Base-by-base conservation (phyloP, 345 rosid species). In the Euphorbia tirucalli region DNA sequence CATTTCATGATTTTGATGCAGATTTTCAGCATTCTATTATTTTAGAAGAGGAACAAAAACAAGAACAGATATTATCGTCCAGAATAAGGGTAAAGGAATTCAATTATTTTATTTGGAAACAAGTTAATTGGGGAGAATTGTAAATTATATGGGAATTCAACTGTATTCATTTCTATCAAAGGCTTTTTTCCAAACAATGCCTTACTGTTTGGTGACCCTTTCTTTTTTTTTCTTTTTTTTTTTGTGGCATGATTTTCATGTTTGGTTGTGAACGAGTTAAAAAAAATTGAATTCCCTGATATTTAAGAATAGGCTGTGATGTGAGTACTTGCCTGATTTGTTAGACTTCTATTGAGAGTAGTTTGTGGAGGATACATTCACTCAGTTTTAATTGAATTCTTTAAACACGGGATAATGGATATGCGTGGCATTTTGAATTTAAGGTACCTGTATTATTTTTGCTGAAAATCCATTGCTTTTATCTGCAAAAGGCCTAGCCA, bases 1-100 rank as follows among this genome's bases (percentile, higher is more conserved):
- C n/a, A 46, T 69, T 31, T 72, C 57, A 43, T 52, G 70, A 31
- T 27, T 37, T 68, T 52, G 44, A 37, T 80, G 62, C 82, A 75
- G 83, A 71, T 60, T 35, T 27, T 18, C 54, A 6, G 50, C 59
- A 46, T 32, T 73, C 61, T 24, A 21, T n/a, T 69, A 35, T 37
- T n/a, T 22, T 55, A 15, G 32, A 25, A 55, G 61, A n/a, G n/a
- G n/a, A 43, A 39, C 77, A 56, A 60, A 55, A 75, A 43, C 69
- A 22, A 35, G 57, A n/a, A 28, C 44, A 35, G 52, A 52, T 31
- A 61, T 49, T 27, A 14, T 15, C 22, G 2, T 8, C 2, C 54
- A 68, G 72, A 65, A 59, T 31, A 66, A 52, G 11, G 58, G 21
- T 18, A 61, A 46, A 41, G 13, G 46, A 41, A 46, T 46, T 16